These are phyloP conservation scores for Colletotrichum sp. DNA, from an alignment of 2,329 filamentous ascomycete genomes.

Conservation along the genomic window DNA sequence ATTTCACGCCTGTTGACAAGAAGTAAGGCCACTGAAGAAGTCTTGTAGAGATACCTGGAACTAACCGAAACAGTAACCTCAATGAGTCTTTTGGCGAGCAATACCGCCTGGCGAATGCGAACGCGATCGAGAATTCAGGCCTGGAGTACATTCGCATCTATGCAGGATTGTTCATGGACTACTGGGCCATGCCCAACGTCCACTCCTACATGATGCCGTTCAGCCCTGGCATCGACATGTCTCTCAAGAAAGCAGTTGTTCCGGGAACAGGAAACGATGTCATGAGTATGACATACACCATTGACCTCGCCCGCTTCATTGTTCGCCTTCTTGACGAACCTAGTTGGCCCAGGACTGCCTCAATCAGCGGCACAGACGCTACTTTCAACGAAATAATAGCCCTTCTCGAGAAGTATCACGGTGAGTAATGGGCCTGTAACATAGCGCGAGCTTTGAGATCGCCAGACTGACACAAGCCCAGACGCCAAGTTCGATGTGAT, in stretches of 20 bases:
- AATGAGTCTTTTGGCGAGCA: not conserved
- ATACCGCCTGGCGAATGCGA: not conserved
- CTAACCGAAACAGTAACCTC: not conserved
- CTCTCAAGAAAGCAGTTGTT: not conserved
- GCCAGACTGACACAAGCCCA: not conserved
- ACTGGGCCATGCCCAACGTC: slow-evolving; percentile 28
- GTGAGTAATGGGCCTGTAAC: not conserved
- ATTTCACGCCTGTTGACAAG: not conserved
- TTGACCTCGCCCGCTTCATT: slow-evolving; percentile 33
- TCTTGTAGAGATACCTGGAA: not conserved
- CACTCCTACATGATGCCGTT: slow-evolving; percentile 9
- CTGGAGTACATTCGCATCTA: slow-evolving; percentile 22
- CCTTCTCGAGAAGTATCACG: not conserved
- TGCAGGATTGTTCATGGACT: slow-evolving; percentile 30
- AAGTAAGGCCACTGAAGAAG: rapidly evolving
- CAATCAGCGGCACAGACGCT: not conserved
- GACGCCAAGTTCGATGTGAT: not conserved
- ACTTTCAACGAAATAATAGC: not conserved
- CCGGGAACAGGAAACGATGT: slow-evolving; percentile 3
- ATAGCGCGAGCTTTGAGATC: not conserved
- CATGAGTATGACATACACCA: slow-evolving; percentile 1
- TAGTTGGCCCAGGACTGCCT: not conserved
- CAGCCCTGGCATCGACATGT: not conserved
- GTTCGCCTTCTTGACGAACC: slow-evolving; percentile 33
- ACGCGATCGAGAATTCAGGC: not conserved